These are phyloP conservation scores for Yamadazyma oceani DNA, from an alignment of 1,139 yeast genomes.

Conservation along the genomic window DNA sequence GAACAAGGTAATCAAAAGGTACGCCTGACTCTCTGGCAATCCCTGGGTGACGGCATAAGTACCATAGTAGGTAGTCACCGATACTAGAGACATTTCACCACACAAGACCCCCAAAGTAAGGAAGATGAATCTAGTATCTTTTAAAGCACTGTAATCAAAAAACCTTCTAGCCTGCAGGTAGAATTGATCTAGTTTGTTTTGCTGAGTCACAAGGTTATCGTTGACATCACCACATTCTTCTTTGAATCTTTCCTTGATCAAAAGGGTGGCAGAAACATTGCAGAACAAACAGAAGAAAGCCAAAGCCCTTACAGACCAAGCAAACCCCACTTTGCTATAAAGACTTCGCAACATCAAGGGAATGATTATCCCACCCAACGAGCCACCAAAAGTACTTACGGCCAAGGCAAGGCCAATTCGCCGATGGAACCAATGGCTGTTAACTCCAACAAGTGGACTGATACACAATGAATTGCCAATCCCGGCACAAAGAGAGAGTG, in stretches of 20 bases:
- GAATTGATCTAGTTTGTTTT: conserved; percentile 1
- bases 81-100: conserved; percentile 56
- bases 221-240: conserved; percentile 2
- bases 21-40: conserved; percentile 49
- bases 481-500: conserved; percentile 33
- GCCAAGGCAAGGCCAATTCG: conserved; percentile 39
- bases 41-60: conserved; percentile 58
- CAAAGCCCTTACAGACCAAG: conserved; percentile 38
- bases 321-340: conserved; percentile 32
- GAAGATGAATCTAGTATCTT: conserved; percentile 22
- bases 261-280: conserved; percentile 32
- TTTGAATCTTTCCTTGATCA: conserved; percentile 45
- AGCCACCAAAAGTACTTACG: conserved; percentile 41
- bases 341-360: conserved; percentile 36
- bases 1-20: conserved; percentile 52
- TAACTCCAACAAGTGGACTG: conserved; percentile 39
- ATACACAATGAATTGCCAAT: conserved; percentile 36
- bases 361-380: conserved; percentile 38
- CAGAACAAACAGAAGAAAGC: conserved; percentile 34
- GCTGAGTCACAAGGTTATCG: background rate
- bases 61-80: conserved; percentile 53
- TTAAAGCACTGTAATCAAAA: conserved; percentile 2
- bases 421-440: conserved; percentile 39
- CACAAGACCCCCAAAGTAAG: conserved; percentile 38
- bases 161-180: background rate